phyloP scores from a whole-genome alignment of 2,329 filamentous ascomycete species.

The Trichoderma sp. region DNA sequence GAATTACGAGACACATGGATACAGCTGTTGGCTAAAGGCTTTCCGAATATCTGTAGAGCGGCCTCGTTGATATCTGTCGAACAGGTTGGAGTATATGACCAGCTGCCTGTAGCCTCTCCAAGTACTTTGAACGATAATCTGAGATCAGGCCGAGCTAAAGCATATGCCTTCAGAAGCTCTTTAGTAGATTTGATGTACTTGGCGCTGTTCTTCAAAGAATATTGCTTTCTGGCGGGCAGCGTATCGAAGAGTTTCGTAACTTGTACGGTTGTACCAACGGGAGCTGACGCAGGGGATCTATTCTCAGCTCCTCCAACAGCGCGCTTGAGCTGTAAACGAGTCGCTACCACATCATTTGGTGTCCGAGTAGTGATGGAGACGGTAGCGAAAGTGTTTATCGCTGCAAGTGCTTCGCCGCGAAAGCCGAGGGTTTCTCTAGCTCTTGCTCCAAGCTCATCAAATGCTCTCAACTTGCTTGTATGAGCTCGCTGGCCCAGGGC shows the following conservation, averaged over 20 bases:
- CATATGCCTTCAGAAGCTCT: conserved; percentile 65
- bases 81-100: conserved; percentile 63
- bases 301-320: conserved; percentile 39
- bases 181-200: conserved; percentile 63
- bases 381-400: conserved; percentile 62
- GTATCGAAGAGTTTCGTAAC: conserved; percentile 62
- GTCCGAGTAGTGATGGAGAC: conserved; percentile 68
- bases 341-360: conserved; percentile 62
- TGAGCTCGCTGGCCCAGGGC: conserved; percentile 67
- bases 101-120: conserved; percentile 56
- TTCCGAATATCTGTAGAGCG: conserved; percentile 64
- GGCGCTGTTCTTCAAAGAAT: conserved; percentile 58
- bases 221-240: conserved; percentile 66
- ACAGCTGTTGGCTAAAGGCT: conserved; percentile 59
- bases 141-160: conserved; percentile 65
- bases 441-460: conserved; percentile 62
- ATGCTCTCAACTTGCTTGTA: conserved; percentile 73
- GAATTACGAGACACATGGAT: conserved; percentile 39
- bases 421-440: conserved; percentile 71
- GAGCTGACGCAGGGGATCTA: conserved; percentile 50
- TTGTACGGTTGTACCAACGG: conserved; percentile 70
- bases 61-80: conserved; percentile 59
- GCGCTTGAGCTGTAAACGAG: conserved; percentile 49
- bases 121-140: conserved; percentile 64
- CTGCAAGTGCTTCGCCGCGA: conserved; percentile 73